These are phyloP conservation scores for Aspergillus hancockii DNA, from an alignment of 495 filamentous ascomycete species.

Conservation along the genomic window DNA sequence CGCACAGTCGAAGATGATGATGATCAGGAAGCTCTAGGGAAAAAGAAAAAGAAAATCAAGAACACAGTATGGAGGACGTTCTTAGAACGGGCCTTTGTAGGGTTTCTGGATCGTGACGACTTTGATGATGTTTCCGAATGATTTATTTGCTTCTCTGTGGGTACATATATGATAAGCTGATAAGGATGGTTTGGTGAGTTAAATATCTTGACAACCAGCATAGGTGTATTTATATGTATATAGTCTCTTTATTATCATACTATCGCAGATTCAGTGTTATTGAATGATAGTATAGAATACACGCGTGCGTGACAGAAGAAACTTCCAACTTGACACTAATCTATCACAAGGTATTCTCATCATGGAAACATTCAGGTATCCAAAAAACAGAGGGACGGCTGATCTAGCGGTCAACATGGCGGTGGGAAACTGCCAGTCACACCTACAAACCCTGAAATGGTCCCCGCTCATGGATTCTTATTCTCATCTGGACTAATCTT, in stretches of 20 bases:
- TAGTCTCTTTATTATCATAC: neutral
- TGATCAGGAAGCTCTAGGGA: conserved; percentile 18
- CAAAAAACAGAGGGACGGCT: neutral
- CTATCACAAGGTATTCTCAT: neutral
- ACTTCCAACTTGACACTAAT: neutral
- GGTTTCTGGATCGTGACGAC: conserved; percentile 49
- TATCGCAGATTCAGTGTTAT: too few species aligned
- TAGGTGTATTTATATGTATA: neutral
- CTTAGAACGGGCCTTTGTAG: conserved; percentile 76
- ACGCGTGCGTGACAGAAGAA: neutral
- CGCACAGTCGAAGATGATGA: conserved; percentile 16
- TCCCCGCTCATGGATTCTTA: too few species aligned
- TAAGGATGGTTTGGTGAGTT: neutral
- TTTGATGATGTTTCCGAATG: conserved; percentile 20
- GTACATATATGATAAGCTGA: neutral
- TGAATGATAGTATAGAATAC: neutral
- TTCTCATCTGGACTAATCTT: neutral
- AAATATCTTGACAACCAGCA: neutral
- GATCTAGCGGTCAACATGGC: conserved; percentile 4
- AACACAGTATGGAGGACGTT: conserved; percentile 71
- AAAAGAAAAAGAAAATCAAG: conserved; percentile 47
- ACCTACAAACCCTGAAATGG: too few species aligned
- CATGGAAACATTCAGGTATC: too few species aligned
- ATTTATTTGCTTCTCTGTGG: neutral
- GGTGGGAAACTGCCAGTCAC: conserved; percentile 13